Evolutionary conservation across 257 asterid species (phyloP), one percentile per base, ranked within the genome.

Genomic region (Fraxinus excelsior): DNA sequence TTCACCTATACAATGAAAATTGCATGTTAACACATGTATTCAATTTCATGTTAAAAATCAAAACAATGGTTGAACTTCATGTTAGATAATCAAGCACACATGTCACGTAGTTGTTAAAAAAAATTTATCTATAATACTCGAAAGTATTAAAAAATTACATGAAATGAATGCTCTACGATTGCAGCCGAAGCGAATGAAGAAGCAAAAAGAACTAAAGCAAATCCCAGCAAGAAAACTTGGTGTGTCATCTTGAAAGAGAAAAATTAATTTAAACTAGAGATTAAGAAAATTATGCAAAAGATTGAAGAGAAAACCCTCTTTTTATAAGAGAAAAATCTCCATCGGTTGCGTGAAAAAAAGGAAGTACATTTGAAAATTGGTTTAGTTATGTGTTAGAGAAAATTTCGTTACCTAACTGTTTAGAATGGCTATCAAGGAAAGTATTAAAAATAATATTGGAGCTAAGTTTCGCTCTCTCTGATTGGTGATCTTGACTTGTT

Each of bases 141-240:
- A 16, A 16, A 8, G 60, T 49, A 49, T 19, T 56, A 18, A 21
- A 56, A 56, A 56, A 34, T 78, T 82, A 86, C 90, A 28, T 84
- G 73, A 81, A 86, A 84, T 6, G 90, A 69, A 70, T 86, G 85
- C 84, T 86, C 88, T 0, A 86, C 90, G 2, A 80, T 53, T 10
- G 74, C 81, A 40, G 90, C 87, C 6, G 78, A 78, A 42, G 79
- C 85, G 73, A 73, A 73, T 9, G 85, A 79, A 0, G 79, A 73
- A 60, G 56, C 72, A 25, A 82, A 18, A 34, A 82, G 77, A 76
- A 77, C 23, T 16, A 86, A 49, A 76, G 74, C 71, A n/a, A 76
- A 74, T 26, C 65, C 67, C 28, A 81, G 51, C 53, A 75, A 46
- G 5, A 71, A 14, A 28, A 68, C 40, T 34, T 67, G 37, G 10